A percentile compares a stretch with the other conserved stretches of the same genome.
phyloP scores from a whole-genome alignment of 352 stramenopile genomes.

The Phytophthora tubulina region DNA sequence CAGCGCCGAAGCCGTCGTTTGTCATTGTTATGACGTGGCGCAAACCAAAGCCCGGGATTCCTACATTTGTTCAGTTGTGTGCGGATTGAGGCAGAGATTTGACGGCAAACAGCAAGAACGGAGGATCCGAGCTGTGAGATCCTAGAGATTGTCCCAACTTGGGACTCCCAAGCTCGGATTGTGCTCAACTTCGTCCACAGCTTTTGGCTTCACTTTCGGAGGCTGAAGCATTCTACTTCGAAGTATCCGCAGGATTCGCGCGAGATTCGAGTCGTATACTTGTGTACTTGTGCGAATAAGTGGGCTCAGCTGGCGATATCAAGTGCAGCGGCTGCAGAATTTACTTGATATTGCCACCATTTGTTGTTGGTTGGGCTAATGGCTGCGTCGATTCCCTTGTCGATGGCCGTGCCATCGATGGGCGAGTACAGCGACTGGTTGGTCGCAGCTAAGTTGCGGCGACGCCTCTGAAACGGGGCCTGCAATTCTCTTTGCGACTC shows the following conservation, averaged over 20 bases:
- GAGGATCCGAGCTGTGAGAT: slow-evolving; percentile 15
- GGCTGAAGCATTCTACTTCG: not conserved
- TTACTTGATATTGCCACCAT: not conserved
- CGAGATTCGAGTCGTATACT: slow-evolving; percentile 1
- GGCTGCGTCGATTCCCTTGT: slow-evolving; percentile 1
- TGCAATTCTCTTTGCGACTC: slow-evolving; percentile 2
- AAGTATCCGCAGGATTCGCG: not conserved
- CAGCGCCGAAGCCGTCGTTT: slow-evolving; percentile 1
- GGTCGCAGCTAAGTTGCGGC: slow-evolving; percentile 10
- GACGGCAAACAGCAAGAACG: slow-evolving; percentile 11
- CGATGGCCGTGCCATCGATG: not conserved
- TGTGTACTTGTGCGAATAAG: not conserved
- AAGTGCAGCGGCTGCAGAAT: slow-evolving; percentile 16
- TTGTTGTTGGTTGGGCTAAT: slow-evolving; percentile 20
- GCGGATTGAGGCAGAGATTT: not conserved
- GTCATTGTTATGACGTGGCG: slow-evolving; percentile 12
- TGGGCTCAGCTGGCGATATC: slow-evolving; percentile 24
- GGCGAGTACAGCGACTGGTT: not conserved
- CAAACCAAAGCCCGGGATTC: slow-evolving; percentile 12
- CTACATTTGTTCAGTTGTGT: slow-evolving; percentile 9
- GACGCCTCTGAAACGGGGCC: not conserved
- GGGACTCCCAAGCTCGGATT: not conserved
- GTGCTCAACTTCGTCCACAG: slow-evolving; percentile 2
- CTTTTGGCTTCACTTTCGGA: slow-evolving; percentile 9
- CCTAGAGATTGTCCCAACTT: slow-evolving; percentile 10